Base-by-base conservation (phyloP, 208 protist species). In the Vickermania spadyakhi region DNA sequence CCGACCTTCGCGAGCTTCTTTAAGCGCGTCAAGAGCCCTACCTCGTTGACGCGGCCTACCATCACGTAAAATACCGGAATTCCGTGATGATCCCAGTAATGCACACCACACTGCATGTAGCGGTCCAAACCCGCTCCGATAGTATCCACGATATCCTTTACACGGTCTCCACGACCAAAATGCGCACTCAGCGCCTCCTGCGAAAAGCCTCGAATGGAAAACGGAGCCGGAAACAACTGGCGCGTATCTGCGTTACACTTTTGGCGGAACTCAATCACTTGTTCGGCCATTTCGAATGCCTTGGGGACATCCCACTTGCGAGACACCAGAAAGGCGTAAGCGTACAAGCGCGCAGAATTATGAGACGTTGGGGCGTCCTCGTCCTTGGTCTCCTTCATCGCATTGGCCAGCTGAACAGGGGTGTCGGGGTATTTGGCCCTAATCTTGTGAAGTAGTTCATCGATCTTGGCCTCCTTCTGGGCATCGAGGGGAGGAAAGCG, bases 301-400 rank as follows among this genome's bases (percentile, higher is more conserved):
- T 75, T 68, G 49, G 70, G 63, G 27, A 91, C 72, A 28, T 84
- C 66, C 81, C 84, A 91, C 31, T 74, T 58, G 30, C 75, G 71
- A 1, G 77, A 59, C 11, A 72, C 58, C 1, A 91, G 72, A 52
- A 82, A 91, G 7, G 58, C 66, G 61, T 87, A 85, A 14, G 72
- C 74, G 60, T 75, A 70, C 11, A 78, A 54, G 2, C 80, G 79
- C 29, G 64, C 52, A 11, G 68, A 54, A 25, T 83, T 80, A 56
- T 85, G 55, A 27, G 53, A 30, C 4, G 78, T 86, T 18, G 72
- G 63, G 28, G 66, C 54, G 52, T 66, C 51, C 23, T 42, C 23
- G 51, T 52, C 60, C 49, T 62, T 52, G 57, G 14, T 21, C 2
- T 72, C 60, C 28, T 58, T 72, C 7, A 51, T 52, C 73, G 64